Conservation (phyloP, 2,329 filamentous ascomycete species). For the Acrocalymma vagum region DNA sequence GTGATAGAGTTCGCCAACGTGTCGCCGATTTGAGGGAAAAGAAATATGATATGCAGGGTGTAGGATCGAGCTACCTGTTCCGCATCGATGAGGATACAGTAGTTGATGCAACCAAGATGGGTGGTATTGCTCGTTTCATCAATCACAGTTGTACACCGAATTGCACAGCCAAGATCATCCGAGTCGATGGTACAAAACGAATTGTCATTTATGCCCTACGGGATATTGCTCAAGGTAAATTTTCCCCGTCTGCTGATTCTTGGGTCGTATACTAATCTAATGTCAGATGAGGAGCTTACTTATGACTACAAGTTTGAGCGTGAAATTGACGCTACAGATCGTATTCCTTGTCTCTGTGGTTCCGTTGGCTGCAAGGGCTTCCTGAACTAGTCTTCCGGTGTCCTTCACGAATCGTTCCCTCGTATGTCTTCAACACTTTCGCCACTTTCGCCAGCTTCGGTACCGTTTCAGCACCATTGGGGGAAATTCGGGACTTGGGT, state of each 20-base stretch:
- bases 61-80: slow-evolving; percentile 97
- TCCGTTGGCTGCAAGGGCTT: slow-evolving; percentile 98
- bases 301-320: slow-evolving; percentile 99
- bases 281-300: slow-evolving; percentile 92
- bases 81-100: slow-evolving; percentile 98
- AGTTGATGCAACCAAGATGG: slow-evolving; percentile 97
- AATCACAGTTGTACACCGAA: slow-evolving; percentile 99
- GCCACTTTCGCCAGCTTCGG: slow-evolving; percentile 12
- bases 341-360: slow-evolving; percentile 96
- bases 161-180: slow-evolving; percentile 99
- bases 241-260: slow-evolving; percentile 8
- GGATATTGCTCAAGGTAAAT: slow-evolving; percentile 93
- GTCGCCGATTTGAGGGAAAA: slow-evolving; percentile 96
- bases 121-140: slow-evolving; percentile 97
- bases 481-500: neutral
- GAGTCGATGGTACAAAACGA: slow-evolving; percentile 95
- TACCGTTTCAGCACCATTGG: slow-evolving; percentile 5
- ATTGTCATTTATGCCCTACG: slow-evolving; percentile 98
- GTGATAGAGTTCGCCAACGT: slow-evolving; percentile 95
- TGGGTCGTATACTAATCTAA: slow-evolving; percentile 30
- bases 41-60: slow-evolving; percentile 92
- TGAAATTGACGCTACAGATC: slow-evolving; percentile 91
- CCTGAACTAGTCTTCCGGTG: slow-evolving; percentile 77
- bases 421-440: neutral
- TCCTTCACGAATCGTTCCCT: neutral